Percentiles rank a stretch among this genome's conserved stretches.
These are phyloP conservation scores for Yamadazyma akitaensis DNA, from an alignment of 805 yeast species.

Conservation along the genomic window DNA sequence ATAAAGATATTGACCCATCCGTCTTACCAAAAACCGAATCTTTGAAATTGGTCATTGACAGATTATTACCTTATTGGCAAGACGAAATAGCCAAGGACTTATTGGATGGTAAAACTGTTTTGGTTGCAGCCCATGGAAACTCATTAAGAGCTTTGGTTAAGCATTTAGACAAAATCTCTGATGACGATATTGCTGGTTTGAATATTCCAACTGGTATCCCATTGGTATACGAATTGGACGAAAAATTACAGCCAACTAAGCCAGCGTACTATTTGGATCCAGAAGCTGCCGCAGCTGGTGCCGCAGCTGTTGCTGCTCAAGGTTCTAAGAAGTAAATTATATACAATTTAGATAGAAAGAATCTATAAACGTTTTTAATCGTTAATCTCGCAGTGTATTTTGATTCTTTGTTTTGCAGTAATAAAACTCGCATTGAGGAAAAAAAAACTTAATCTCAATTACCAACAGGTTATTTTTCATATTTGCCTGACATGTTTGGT, in stretches of 20 bases:
- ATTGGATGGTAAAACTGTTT: slow-evolving; percentile 82
- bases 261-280: slow-evolving; percentile 97
- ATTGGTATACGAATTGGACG: slow-evolving; percentile 92
- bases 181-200: slow-evolving; percentile 86
- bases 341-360: neutral
- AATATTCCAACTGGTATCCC: slow-evolving; percentile 99
- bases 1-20: slow-evolving; percentile 76
- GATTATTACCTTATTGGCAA: slow-evolving; percentile 96
- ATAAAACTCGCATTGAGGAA: neutral
- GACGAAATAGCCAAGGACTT: slow-evolving; percentile 84
- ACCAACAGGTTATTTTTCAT: neutral
- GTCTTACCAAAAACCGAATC: slow-evolving; percentile 94
- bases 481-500: slow-evolving; percentile 7
- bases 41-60: slow-evolving; percentile 89
- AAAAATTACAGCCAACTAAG: slow-evolving; percentile 81
- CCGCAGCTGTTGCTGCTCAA: slow-evolving; percentile 98
- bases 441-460: neutral
- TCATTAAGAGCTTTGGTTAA: slow-evolving; percentile 95
- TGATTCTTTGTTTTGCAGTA: too few relatives aligned
- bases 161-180: slow-evolving; percentile 91
- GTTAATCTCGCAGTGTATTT: too few relatives aligned
- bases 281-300: slow-evolving; percentile 99
- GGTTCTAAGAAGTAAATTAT: slow-evolving; percentile 49
- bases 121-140: slow-evolving; percentile 97
- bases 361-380: neutral